These are phyloP conservation scores for Penicillium verhagenii DNA, from an alignment of 495 filamentous ascomycete genomes.

Conservation along the genomic window DNA sequence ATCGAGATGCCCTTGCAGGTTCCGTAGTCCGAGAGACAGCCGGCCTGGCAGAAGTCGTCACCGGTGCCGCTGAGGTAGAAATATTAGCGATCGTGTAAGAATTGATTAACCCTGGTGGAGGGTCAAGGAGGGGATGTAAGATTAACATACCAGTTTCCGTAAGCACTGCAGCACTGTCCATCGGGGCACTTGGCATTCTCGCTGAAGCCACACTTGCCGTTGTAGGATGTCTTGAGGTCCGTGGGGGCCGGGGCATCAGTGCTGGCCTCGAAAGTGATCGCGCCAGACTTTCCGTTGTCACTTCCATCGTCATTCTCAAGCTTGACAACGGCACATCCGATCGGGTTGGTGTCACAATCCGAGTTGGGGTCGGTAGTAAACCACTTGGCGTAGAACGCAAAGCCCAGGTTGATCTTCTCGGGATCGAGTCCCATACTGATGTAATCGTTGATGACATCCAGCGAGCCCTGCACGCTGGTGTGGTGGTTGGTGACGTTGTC, in stretches of 20 bases:
- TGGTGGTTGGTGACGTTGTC: slow-evolving; percentile 68
- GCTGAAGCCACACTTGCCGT: slow-evolving; percentile 31
- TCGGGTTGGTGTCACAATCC: slow-evolving; percentile 42
- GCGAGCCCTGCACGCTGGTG: slow-evolving; percentile 55
- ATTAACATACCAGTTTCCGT: slow-evolving; percentile 37
- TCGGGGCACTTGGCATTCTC: slow-evolving; percentile 32
- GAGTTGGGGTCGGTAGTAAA: slow-evolving; percentile 58
- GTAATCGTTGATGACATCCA: slow-evolving; percentile 59
- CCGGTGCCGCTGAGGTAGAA: slow-evolving; percentile 27
- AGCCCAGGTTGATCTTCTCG: slow-evolving; percentile 65
- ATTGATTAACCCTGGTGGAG: neutral
- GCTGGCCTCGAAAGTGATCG: slow-evolving; percentile 53
- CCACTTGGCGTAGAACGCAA: slow-evolving; percentile 75
- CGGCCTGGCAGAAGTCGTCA: slow-evolving; percentile 37
- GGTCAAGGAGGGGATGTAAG: neutral
- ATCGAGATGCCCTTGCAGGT: slow-evolving; percentile 42
- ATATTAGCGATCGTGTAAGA: slow-evolving; percentile 1
- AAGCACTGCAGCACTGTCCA: slow-evolving; percentile 37
- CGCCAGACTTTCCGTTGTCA: slow-evolving; percentile 62
- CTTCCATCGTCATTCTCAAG: slow-evolving; percentile 65
- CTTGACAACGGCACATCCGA: slow-evolving; percentile 61
- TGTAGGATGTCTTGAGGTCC: slow-evolving; percentile 48
- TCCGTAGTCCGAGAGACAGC: slow-evolving; percentile 43
- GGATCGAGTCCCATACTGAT: slow-evolving; percentile 53
- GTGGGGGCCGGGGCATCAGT: slow-evolving; percentile 47